These are phyloP conservation scores for Clonostachys sp. DNA, from an alignment of 2,329 filamentous ascomycete genomes.

Conservation along the genomic window DNA sequence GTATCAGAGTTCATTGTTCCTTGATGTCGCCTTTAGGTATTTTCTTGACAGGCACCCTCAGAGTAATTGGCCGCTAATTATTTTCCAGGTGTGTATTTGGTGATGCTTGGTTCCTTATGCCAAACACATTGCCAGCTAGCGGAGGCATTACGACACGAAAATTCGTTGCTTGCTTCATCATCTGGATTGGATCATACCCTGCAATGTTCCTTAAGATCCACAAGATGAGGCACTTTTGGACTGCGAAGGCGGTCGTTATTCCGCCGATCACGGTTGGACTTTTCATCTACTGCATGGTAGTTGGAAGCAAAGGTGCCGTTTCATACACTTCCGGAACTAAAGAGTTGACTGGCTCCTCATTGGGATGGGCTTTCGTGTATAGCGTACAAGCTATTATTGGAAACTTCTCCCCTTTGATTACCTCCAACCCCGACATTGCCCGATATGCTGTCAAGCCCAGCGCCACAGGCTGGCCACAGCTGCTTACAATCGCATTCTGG, in stretches of 20 bases:
- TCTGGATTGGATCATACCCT: not conserved
- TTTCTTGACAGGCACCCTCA: too few relatives aligned
- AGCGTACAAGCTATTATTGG: too few relatives aligned
- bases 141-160: not conserved
- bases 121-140: not conserved
- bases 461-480: too few relatives aligned
- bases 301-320: too few relatives aligned
- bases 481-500: too few relatives aligned
- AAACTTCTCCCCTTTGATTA: too few relatives aligned
- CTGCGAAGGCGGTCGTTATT: not conserved
- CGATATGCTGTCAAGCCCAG: too few relatives aligned
- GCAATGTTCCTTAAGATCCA: not conserved
- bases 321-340: too few relatives aligned
- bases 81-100: not conserved
- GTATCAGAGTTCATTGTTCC: not conserved
- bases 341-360: too few relatives aligned
- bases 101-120: not conserved
- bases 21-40: not conserved
- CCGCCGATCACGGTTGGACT: not conserved
- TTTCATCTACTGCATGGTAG: slow-evolving; percentile 2
- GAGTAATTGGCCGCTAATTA: too few relatives aligned
- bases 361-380: too few relatives aligned
- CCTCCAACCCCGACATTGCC: too few relatives aligned
- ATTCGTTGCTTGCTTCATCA: not conserved
- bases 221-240: not conserved